Percentiles rank a stretch among this genome's conserved stretches.
phyloP scores from a whole-genome alignment of 768 basidiomycete species.

The Lentinula guzmanii region DNA sequence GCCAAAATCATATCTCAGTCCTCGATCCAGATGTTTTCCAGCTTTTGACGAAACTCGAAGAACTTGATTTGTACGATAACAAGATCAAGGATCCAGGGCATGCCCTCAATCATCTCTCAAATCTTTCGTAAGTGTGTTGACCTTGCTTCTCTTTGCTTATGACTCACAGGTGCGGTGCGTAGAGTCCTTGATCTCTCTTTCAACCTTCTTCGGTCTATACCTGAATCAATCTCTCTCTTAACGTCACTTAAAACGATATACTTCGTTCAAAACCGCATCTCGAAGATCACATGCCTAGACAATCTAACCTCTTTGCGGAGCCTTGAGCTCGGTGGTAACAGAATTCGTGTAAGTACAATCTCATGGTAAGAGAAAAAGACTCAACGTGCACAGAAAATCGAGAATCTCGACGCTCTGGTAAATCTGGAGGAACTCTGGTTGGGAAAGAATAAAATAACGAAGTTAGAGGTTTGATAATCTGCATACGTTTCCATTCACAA shows the following conservation, averaged over 20 bases:
- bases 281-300: conserved; percentile 64
- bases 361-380: background rate
- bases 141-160: background rate
- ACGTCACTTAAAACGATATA: conserved; percentile 71
- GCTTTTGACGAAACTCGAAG: conserved; percentile 65
- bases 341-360: conserved; percentile 61
- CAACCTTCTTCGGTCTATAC: conserved; percentile 76
- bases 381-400: conserved; percentile 58
- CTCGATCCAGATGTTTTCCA: conserved; percentile 72
- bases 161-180: background rate
- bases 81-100: conserved; percentile 71
- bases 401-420: conserved; percentile 72
- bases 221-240: conserved; percentile 55
- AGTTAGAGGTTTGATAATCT: conserved; percentile 57
- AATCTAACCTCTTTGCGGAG: conserved; percentile 57
- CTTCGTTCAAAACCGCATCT: conserved; percentile 95
- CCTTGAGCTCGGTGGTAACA: conserved; percentile 92
- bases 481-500: background rate
- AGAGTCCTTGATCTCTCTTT: conserved; percentile 92
- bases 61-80: conserved; percentile 96
- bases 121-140: conserved; percentile 44
- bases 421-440: conserved; percentile 93
- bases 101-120: conserved; percentile 51
- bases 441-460: conserved; percentile 95
- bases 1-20: conserved; percentile 76